Percentiles rank a stretch among this genome's conserved stretches.
phyloP scores from a whole-genome alignment of 1,284 basidiomycete species.

The Neotropicomus parvogracilis region DNA sequence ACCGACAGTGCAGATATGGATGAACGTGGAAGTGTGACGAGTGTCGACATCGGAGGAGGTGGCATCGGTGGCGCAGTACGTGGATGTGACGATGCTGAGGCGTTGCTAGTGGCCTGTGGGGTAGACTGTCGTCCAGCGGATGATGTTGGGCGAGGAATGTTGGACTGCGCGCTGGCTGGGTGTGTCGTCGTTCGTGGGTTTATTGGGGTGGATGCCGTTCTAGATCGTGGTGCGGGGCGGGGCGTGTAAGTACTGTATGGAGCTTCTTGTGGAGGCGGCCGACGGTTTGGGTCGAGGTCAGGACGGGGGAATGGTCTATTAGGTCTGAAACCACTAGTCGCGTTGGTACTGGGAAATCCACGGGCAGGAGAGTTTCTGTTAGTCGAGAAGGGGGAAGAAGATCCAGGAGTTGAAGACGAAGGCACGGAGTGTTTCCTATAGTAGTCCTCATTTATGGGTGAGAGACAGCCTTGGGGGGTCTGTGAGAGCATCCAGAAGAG shows the following conservation, averaged over 20 bases:
- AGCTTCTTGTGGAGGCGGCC: constrained; percentile 22
- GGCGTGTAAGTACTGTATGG: constrained; percentile 21
- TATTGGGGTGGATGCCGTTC: constrained; percentile 26
- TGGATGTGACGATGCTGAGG: constrained; percentile 8
- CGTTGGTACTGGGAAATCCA: constrained; percentile 12
- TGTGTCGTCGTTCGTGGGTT: constrained; percentile 16
- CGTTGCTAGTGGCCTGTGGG: constrained; percentile 22
- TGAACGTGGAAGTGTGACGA: constrained; percentile 58
- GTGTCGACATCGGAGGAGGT: constrained; percentile 62
- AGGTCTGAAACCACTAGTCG: constrained; percentile 10
- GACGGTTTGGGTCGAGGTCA: constrained; percentile 36
- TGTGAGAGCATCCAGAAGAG: constrained; percentile 35
- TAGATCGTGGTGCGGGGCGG: constrained; percentile 13
- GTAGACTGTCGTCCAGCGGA: constrained; percentile 19
- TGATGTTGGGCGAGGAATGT: constrained; percentile 25
- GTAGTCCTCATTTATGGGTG: constrained; percentile 41
- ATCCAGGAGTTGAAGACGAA: constrained; percentile 34
- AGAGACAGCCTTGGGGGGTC: constrained; percentile 26
- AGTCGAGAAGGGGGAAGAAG: constrained; percentile 28
- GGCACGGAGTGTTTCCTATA: constrained; percentile 70
- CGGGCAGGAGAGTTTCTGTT: constrained; percentile 17
- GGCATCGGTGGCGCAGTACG: constrained; percentile 31
- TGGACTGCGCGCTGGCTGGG: constrained; percentile 9
- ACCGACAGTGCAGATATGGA: constrained; percentile 61
- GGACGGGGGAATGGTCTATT: constrained; percentile 35